Percentiles rank a stretch among this genome's conserved stretches.
Evolutionary conservation across 2,329 filamentous ascomycete genomes (phyloP).

Genomic region (Diaporthe sp.): DNA sequence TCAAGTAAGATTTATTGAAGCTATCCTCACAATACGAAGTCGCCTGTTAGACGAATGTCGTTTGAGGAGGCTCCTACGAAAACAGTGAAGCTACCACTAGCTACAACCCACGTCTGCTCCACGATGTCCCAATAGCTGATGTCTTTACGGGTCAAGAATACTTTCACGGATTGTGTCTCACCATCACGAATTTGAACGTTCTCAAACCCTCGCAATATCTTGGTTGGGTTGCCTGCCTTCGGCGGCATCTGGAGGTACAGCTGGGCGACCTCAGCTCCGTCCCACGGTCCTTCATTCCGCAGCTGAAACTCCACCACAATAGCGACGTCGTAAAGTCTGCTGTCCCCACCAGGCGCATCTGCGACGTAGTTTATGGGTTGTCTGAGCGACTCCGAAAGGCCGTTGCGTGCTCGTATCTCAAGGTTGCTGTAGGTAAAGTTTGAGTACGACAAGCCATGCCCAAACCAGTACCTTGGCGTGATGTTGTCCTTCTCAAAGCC

Average conservation of each 20-base stretch:
- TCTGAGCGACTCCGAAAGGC: neutral
- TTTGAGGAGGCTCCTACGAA: neutral
- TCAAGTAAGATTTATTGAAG: too few species aligned
- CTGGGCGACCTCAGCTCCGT: neutral
- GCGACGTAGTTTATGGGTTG: neutral
- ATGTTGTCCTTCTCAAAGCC: conserved; percentile 74
- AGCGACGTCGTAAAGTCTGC: neutral
- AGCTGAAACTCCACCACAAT: neutral
- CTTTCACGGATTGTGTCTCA: neutral
- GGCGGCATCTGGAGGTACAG: neutral
- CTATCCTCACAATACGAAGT: too few species aligned
- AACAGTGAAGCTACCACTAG: neutral
- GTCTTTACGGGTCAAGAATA: neutral
- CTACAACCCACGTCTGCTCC: neutral
- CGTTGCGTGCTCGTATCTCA: conserved; percentile 46
- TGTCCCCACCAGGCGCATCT: neutral
- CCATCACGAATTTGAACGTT: conserved; percentile 2
- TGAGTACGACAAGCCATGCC: conserved; percentile 83
- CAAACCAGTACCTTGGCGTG: conserved; percentile 81
- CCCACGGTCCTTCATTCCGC: conserved; percentile 1
- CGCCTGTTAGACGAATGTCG: neutral
- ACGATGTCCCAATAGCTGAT: neutral
- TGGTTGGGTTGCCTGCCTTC: neutral
- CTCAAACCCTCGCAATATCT: neutral
- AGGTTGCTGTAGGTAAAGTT: conserved; percentile 64